phyloP scores from a whole-genome alignment of 2,329 filamentous ascomycete genomes.

The Huntiella savannae region DNA sequence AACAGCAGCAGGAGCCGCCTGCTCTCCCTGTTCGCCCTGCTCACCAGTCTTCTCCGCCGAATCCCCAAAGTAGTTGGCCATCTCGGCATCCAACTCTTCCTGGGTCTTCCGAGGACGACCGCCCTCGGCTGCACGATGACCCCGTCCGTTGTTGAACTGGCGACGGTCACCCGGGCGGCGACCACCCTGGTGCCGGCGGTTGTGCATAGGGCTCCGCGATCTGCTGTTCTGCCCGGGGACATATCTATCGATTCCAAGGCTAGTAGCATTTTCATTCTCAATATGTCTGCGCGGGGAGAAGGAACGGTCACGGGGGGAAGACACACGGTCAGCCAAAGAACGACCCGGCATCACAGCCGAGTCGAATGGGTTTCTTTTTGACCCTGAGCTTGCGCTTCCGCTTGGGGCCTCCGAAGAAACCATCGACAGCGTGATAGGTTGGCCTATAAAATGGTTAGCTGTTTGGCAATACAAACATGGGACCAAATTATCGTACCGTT shows the following conservation, averaged over 20 bases:
- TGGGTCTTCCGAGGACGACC: conserved; percentile 65
- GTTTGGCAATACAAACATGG: too few species aligned
- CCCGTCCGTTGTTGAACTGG: conserved; percentile 18
- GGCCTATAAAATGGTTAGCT: conserved; percentile 27
- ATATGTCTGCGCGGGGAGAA: conserved; percentile 29
- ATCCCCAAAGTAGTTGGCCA: conserved; percentile 75
- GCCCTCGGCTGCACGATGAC: conserved; percentile 12
- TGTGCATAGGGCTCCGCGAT: conserved; percentile 34
- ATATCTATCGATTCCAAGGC: conserved; percentile 61
- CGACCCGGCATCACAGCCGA: conserved; percentile 34
- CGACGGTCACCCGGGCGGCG: conserved; percentile 31
- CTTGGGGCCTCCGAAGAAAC: conserved; percentile 27
- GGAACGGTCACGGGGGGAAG: conserved; percentile 43
- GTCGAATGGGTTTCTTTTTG: conserved; percentile 36
- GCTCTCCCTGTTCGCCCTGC: conserved; percentile 13
- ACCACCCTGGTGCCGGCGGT: conserved; percentile 20
- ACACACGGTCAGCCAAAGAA: conserved; percentile 42
- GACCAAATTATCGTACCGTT: conserved; percentile 34
- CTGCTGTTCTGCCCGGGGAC: conserved; percentile 39
- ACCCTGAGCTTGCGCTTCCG: conserved; percentile 1
- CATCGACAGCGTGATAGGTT: conserved; percentile 59
- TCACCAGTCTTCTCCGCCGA: conserved; percentile 10
- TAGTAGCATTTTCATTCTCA: conserved; percentile 37
- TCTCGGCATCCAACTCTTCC: conserved; percentile 86
- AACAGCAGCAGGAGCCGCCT: background rate